These are phyloP conservation scores for Rugonectria rugulosa DNA, from an alignment of 2,329 filamentous ascomycete species.

Conservation along the genomic window DNA sequence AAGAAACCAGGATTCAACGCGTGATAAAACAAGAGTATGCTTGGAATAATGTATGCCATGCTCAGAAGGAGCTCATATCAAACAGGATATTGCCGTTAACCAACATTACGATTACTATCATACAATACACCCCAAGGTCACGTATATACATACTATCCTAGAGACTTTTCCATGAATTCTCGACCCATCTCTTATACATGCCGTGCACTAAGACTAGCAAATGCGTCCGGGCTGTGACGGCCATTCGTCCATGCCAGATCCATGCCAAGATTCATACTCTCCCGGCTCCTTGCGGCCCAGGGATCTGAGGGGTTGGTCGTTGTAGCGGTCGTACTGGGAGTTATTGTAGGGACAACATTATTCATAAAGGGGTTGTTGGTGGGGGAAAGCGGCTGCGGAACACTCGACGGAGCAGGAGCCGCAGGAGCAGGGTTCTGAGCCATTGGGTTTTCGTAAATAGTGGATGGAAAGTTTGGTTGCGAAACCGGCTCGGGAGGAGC, in stretches of 20 bases:
- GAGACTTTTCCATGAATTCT: constrained; percentile 21
- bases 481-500: constrained; percentile 40
- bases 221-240: constrained; percentile 80
- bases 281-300: constrained; percentile 62
- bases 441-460: constrained; percentile 41
- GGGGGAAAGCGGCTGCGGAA: constrained; percentile 47
- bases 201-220: constrained; percentile 75
- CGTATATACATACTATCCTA: constrained; percentile 36
- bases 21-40: too few relatives aligned
- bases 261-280: constrained; percentile 73
- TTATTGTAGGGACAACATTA: constrained; percentile 33
- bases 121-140: constrained; percentile 32
- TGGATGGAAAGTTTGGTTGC: constrained; percentile 35
- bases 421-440: constrained; percentile 33
- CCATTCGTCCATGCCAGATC: constrained; percentile 73
- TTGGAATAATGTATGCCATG: too few relatives aligned
- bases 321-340: constrained; percentile 34
- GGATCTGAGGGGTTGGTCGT: constrained; percentile 50
- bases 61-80: constrained; percentile 3
- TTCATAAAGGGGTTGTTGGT: constrained; percentile 67
- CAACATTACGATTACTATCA: constrained; percentile 40
- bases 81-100: constrained; percentile 25
- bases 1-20: too few relatives aligned
- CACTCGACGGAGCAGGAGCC: constrained; percentile 35
- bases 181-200: constrained; percentile 50